Base-by-base conservation (phyloP, 1,284 basidiomycete genomes). In the Tilletia caries region DNA sequence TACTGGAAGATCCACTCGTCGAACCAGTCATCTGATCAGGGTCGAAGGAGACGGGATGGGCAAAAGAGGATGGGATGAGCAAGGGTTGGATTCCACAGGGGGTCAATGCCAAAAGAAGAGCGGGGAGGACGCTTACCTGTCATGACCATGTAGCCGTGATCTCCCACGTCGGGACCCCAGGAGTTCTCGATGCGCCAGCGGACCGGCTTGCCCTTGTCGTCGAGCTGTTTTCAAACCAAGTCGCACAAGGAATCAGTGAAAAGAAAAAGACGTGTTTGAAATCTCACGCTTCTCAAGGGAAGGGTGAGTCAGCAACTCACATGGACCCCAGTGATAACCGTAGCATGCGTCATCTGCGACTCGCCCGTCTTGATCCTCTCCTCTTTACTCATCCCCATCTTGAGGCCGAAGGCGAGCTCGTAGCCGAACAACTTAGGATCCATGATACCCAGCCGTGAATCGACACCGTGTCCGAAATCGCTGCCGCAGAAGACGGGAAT, bases 181-280 rank as follows among this genome's bases (percentile, higher is more conserved):
- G 89, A 91, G 86, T 98, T 98, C 87, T 98, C 94, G 13, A 97
- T 92, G 84, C 93, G 91, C 88, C 92, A 98, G 13, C 93, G 87
- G 37, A 94, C 85, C 0, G 93, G 90, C 70, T 88, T 89, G 64
- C 92, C 92, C 0, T 85, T 84, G 0, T 70, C 68, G 43, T 77
- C 72, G 64, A 81, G 69, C 32, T 62, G 54, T 20, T n/a, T n/a
- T 27, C 20, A 33, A 50, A 27, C 6, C 4, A 25, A 50, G 20
- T 4, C 6, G 20, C 4, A 50, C 5, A 41, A 41, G 13, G 13
- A 41, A 41, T 5, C 5, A 41, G 15, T 6, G 37, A 41, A 5
- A 41, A 13, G 37, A 2, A 41, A 41, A 41, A 41, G 37, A 15
- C n/a, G n/a, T n/a, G n/a, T n/a, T n/a, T n/a, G n/a, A n/a, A n/a